Evolutionary conservation across 2,329 filamentous ascomycete genomes (phyloP).

Genomic region (Grosmannia clavigera): DNA sequence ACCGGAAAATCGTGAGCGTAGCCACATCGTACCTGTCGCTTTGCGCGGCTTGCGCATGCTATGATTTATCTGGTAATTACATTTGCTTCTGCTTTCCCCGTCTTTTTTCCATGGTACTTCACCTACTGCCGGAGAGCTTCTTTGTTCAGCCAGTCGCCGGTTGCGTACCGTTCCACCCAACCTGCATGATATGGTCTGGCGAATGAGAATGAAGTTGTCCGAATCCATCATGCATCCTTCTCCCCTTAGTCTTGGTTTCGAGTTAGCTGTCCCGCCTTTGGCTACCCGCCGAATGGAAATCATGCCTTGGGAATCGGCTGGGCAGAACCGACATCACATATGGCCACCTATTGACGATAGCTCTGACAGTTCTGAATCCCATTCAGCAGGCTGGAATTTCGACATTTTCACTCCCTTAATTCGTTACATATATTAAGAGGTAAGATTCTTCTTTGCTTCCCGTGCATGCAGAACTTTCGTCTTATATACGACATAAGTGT

Average conservation of each 20-base stretch:
- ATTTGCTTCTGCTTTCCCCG: neutral
- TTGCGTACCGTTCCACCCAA: neutral
- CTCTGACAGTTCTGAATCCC: neutral
- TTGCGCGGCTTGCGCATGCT: neutral
- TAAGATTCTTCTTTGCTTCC: neutral
- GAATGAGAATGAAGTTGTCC: neutral
- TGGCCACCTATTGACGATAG: neutral
- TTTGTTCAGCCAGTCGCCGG: neutral
- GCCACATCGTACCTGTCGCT: neutral
- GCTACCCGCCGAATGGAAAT: neutral
- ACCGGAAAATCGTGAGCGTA: neutral
- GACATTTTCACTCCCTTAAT: neutral
- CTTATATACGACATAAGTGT: neutral
- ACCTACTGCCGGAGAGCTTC: neutral
- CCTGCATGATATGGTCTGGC: neutral
- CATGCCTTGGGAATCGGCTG: neutral
- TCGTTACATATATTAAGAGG: no score
- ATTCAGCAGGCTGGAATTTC: neutral
- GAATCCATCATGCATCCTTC: neutral
- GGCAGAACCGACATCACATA: neutral
- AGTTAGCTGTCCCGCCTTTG: neutral
- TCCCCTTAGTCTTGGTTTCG: neutral
- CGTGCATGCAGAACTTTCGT: neutral
- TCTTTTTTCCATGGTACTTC: neutral
- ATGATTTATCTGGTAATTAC: neutral